A percentile compares a stretch with the other conserved stretches of the same genome.
Evolutionary conservation across 441 rosid genomes (phyloP).

Genomic region (Biscutella auriculata): DNA sequence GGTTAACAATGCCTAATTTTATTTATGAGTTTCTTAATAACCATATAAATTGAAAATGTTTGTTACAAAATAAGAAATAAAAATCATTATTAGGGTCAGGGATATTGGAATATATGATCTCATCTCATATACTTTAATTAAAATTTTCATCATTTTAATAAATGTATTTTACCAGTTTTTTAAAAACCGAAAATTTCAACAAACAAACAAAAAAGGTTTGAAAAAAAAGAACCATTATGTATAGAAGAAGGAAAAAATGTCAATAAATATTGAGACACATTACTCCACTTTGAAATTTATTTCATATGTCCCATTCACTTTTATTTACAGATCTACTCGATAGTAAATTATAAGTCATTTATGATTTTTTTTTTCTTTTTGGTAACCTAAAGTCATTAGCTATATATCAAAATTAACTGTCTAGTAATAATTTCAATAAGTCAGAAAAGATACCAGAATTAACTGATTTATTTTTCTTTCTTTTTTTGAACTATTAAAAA

Average conservation of each 20-base stretch:
- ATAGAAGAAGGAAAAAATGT: not conserved
- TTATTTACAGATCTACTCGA: not conserved
- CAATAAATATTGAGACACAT: not conserved
- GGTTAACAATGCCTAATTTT: no score
- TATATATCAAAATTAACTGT: not conserved
- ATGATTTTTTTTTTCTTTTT: not conserved
- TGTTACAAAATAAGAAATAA: no score
- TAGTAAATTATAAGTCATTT: not conserved
- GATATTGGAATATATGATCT: not conserved
- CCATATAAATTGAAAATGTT: not conserved
- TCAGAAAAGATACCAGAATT: not conserved
- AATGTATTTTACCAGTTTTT: no score
- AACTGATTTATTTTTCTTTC: not conserved
- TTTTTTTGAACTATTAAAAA: not conserved
- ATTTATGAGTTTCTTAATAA: not conserved
- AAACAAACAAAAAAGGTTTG: not conserved
- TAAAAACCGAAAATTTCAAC: no score
- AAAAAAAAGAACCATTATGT: not conserved
- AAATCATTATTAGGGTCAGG: no score
- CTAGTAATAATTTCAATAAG: not conserved
- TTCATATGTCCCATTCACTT: not conserved
- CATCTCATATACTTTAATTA: not conserved
- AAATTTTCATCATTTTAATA: not conserved
- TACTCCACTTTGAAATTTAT: not conserved
- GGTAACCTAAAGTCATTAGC: not conserved